phyloP scores from a whole-genome alignment of 148 eudicot genomes.

The Chenopodium berlandieri region DNA sequence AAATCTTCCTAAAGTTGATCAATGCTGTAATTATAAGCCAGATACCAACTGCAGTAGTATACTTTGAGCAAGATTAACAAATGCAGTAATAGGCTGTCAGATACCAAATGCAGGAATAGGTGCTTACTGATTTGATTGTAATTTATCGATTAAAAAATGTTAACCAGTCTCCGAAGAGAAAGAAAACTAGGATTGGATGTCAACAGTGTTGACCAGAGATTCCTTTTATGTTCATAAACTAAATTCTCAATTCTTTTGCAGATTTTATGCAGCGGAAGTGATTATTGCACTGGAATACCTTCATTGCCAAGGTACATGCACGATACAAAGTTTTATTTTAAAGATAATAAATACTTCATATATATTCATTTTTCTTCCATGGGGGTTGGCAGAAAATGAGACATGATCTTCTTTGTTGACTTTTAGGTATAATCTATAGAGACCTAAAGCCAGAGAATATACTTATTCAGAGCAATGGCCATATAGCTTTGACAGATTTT shows the following conservation, averaged over 20 bases:
- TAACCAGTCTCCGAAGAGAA: not conserved
- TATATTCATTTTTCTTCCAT: not conserved
- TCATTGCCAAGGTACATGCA: constrained; percentile 89
- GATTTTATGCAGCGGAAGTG: constrained; percentile 95
- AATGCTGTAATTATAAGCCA: not conserved
- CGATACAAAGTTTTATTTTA: not conserved
- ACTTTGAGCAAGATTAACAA: not conserved
- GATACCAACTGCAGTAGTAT: not conserved
- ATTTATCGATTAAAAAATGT: not conserved
- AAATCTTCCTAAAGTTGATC: not conserved
- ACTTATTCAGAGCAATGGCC: constrained; percentile 77
- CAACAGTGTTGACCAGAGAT: not conserved
- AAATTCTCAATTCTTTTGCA: constrained; percentile 28
- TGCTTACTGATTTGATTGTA: not conserved
- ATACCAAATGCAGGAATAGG: not conserved
- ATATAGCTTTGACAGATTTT: constrained; percentile 87
- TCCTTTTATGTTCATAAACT: constrained; percentile 11
- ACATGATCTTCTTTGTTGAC: constrained; percentile 6
- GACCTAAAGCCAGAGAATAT: constrained; percentile 97
- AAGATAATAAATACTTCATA: not conserved
- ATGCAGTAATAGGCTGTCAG: not conserved
- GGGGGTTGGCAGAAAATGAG: not conserved
- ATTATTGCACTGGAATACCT: constrained; percentile 91
- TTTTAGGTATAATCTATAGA: constrained; percentile 84
- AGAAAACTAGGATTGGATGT: not conserved